These are phyloP conservation scores for Xylaria curta DNA, from an alignment of 495 filamentous ascomycete genomes.

Conservation along the genomic window DNA sequence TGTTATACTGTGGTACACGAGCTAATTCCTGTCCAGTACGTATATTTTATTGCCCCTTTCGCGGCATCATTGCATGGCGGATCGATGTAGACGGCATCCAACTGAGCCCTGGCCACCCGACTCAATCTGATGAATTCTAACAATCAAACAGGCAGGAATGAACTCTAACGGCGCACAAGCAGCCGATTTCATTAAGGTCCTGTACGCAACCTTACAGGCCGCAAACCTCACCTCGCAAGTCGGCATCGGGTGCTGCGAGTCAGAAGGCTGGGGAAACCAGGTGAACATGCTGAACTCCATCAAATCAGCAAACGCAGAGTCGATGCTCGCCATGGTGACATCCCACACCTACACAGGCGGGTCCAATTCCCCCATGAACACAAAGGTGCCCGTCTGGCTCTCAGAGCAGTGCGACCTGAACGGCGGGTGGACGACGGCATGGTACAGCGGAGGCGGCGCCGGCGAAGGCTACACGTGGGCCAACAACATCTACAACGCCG, in stretches of 20 bases:
- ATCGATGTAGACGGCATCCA: too few species aligned
- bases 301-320: conserved; percentile 40
- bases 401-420: conserved; percentile 56
- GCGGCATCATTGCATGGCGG: too few species aligned
- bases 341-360: conserved; percentile 50
- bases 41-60: too few species aligned
- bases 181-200: conserved; percentile 50
- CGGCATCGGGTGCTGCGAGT: conserved; percentile 50
- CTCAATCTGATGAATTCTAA: neutral
- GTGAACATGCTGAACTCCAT: conserved; percentile 46
- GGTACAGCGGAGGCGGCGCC: conserved; percentile 53
- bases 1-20: neutral
- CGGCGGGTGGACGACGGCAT: conserved; percentile 52
- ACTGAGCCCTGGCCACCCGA: neutral
- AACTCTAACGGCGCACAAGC: conserved; percentile 45
- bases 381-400: conserved; percentile 45
- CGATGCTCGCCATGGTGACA: conserved; percentile 43
- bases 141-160: conserved; percentile 41
- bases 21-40: conserved; percentile 11
- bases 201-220: conserved; percentile 41
- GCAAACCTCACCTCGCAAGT: conserved; percentile 39
- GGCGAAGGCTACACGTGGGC: conserved; percentile 65
- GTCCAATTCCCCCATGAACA: conserved; percentile 41
- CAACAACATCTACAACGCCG: conserved; percentile 56
- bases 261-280: conserved; percentile 50